These are phyloP conservation scores for Eucalyptus grandis DNA, from an alignment of 345 rosid species.

Conservation along the genomic window DNA sequence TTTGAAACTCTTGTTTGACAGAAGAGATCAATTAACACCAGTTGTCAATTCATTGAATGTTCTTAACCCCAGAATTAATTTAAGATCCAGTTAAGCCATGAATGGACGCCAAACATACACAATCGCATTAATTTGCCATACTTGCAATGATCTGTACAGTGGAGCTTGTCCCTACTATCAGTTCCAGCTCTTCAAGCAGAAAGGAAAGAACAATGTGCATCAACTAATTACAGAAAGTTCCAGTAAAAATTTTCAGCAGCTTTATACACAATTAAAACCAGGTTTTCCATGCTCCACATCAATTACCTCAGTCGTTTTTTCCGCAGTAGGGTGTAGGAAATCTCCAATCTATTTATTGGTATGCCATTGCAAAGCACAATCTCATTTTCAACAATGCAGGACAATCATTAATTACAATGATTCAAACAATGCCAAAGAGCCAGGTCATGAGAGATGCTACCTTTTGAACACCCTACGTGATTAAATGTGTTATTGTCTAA, in stretches of 20 bases:
- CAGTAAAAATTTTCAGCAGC: not conserved
- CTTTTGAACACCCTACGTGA: not conserved
- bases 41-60: not conserved
- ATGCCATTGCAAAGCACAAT: not conserved
- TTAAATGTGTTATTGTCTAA: not conserved
- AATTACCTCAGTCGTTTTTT: not conserved
- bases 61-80: not conserved
- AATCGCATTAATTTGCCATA: not conserved
- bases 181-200: not conserved
- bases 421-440: not conserved
- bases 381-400: not conserved
- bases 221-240: not conserved
- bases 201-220: not conserved
- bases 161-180: not conserved
- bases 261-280: not conserved
- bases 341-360: not conserved
- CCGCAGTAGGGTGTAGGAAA: not conserved
- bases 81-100: not conserved
- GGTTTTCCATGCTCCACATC: not conserved
- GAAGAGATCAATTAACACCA: not conserved
- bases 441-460: not conserved
- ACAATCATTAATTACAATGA: not conserved
- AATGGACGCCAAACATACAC: not conserved
- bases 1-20: not conserved
- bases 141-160: not conserved